Evolutionary conservation across 2,329 filamentous ascomycete genomes (phyloP).

Genomic region (Sordariomycetes sp.): DNA sequence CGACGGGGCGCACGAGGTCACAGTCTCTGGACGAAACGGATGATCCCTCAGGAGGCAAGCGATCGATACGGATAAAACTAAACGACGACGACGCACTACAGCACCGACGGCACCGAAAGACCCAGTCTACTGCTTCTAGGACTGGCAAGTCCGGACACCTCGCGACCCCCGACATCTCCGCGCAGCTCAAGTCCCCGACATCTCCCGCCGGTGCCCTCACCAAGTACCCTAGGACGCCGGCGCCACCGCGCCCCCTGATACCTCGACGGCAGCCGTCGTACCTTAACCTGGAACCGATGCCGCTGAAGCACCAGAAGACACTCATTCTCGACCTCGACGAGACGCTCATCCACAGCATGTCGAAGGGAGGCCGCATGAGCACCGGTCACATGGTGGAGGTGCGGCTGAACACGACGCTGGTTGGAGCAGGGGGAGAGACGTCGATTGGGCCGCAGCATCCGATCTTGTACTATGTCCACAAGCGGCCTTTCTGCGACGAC

Average conservation of each 20-base stretch:
- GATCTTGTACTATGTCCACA: constrained; percentile 97
- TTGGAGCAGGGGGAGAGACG: constrained; percentile 53
- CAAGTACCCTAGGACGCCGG: constrained; percentile 80
- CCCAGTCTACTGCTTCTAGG: constrained; percentile 12
- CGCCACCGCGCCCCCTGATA: constrained; percentile 79
- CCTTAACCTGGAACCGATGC: constrained; percentile 43
- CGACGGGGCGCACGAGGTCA: constrained; percentile 44
- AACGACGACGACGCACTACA: constrained; percentile 61
- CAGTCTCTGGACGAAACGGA: constrained; percentile 29
- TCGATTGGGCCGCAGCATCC: constrained; percentile 77
- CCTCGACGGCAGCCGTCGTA: constrained; percentile 85
- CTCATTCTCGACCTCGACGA: constrained; percentile 92
- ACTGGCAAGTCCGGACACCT: constrained; percentile 6
- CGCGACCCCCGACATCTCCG: constrained; percentile 43
- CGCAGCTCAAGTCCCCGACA: constrained; percentile 85
- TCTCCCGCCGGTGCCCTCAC: constrained; percentile 68
- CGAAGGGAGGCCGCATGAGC: constrained; percentile 89
- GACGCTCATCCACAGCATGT: constrained; percentile 95
- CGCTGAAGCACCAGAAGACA: constrained; percentile 65
- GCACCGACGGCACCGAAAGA: constrained; percentile 20
- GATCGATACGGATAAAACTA: constrained; percentile 84
- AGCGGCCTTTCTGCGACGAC: constrained; percentile 91
- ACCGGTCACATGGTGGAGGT: constrained; percentile 99
- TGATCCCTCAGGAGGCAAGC: constrained; percentile 11
- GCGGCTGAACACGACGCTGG: constrained; percentile 61